Conservation (phyloP, 805 yeast species). For the Metschnikowia sp. region DNA sequence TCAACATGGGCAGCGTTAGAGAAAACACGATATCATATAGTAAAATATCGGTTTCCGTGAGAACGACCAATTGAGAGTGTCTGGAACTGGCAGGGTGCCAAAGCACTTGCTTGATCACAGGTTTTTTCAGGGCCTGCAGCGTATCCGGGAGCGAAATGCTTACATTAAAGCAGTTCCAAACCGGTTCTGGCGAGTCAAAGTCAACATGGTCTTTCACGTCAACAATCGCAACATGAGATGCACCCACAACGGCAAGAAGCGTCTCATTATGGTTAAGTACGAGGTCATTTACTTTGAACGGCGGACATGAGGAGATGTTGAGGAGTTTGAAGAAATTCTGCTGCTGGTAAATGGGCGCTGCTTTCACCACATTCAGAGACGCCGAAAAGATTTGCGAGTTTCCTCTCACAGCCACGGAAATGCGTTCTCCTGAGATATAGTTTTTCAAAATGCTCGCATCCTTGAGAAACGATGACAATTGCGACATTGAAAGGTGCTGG, state of each 20-base stretch:
- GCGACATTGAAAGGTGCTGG: not conserved
- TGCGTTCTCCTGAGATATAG: not conserved
- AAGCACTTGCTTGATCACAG: slow-evolving; percentile 2
- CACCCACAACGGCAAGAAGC: slow-evolving; percentile 15
- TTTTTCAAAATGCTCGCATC: slow-evolving; percentile 9
- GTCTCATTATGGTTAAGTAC: slow-evolving; percentile 9
- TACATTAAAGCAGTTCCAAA: slow-evolving; percentile 5
- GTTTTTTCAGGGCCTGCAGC: not conserved
- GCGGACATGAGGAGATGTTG: slow-evolving; percentile 1
- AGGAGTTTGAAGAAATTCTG: slow-evolving; percentile 7
- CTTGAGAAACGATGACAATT: slow-evolving; percentile 1
- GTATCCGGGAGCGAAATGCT: not conserved
- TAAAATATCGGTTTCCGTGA: slow-evolving; percentile 7
- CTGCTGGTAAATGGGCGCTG: slow-evolving; percentile 6
- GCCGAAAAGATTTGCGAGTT: slow-evolving; percentile 12
- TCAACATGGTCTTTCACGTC: slow-evolving; percentile 7
- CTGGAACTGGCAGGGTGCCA: slow-evolving; percentile 19
- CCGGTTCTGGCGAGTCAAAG: slow-evolving; percentile 1
- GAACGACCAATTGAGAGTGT: slow-evolving; percentile 14
- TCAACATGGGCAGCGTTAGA: slow-evolving; percentile 9
- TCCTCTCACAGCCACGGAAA: slow-evolving; percentile 8
- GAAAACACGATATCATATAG: slow-evolving; percentile 15
- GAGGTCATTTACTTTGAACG: slow-evolving; percentile 7
- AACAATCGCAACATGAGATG: slow-evolving; percentile 4
- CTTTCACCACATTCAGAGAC: slow-evolving; percentile 11